Evolutionary conservation across 768 basidiomycete genomes (phyloP).

Genomic region (Hemileccinum impolitum): DNA sequence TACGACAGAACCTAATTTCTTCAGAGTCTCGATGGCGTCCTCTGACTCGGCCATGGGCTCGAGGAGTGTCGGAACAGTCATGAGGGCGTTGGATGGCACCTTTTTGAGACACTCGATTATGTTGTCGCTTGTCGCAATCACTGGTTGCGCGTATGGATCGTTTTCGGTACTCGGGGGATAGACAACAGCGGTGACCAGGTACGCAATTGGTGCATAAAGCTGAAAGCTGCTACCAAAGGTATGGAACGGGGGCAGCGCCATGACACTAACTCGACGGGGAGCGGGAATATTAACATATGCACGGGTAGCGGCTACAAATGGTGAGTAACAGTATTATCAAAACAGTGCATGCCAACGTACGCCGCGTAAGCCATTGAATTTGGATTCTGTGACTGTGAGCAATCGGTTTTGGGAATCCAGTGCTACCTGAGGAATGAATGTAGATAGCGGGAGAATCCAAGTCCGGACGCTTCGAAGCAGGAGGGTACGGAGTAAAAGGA

Average conservation of each 20-base stretch:
- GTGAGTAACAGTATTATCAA: neutral
- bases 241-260: constrained; percentile 31
- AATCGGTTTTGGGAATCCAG: constrained; percentile 46
- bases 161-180: constrained; percentile 28
- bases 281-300: constrained; percentile 3
- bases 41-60: constrained; percentile 34
- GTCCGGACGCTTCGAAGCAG: neutral
- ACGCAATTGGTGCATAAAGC: constrained; percentile 21
- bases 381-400: constrained; percentile 30
- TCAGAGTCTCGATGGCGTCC: constrained; percentile 25
- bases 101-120: constrained; percentile 34
- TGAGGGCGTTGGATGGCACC: constrained; percentile 29
- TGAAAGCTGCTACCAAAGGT: constrained; percentile 13
- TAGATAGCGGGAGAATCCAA: constrained; percentile 16
- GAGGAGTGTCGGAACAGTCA: constrained; percentile 39
- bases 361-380: constrained; percentile 1
- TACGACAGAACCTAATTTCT: constrained; percentile 28
- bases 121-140: constrained; percentile 38
- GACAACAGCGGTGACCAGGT: constrained; percentile 15
- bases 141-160: constrained; percentile 27
- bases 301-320: neutral
- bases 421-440: constrained; percentile 34
- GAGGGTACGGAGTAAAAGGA: constrained; percentile 13
- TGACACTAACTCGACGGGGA: constrained; percentile 17
- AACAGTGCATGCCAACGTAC: constrained; percentile 22